Conservation (phyloP, 2,329 filamentous ascomycete species). For the Ceratocystis albifundus region DNA sequence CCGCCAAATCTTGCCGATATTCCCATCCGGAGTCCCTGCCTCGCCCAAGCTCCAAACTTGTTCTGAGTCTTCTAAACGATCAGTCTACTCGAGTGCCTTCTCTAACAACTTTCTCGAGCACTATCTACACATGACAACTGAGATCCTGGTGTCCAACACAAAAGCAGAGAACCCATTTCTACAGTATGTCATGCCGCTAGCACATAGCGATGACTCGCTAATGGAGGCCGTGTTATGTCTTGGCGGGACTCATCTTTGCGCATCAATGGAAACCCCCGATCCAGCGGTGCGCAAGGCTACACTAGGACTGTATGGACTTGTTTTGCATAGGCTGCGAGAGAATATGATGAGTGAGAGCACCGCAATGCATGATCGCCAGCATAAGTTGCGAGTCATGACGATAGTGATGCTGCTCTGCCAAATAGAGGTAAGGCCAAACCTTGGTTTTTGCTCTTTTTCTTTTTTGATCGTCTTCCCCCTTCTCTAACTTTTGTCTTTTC, state of each 20-base stretch:
- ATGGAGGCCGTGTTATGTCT: slow-evolving; percentile 22
- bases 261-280: slow-evolving; percentile 21
- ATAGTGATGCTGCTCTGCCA: slow-evolving; percentile 23
- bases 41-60: slow-evolving; percentile 16
- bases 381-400: slow-evolving; percentile 21
- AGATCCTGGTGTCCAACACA: slow-evolving; percentile 22
- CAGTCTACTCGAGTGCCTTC: slow-evolving; percentile 17
- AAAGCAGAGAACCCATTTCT: slow-evolving; percentile 22
- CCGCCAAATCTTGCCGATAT: not conserved
- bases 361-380: slow-evolving; percentile 15
- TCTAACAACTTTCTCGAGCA: slow-evolving; percentile 22
- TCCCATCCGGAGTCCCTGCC: slow-evolving; percentile 4
- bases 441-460: no score
- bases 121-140: slow-evolving; percentile 22
- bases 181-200: slow-evolving; percentile 22
- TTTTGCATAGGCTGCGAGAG: slow-evolving; percentile 18
- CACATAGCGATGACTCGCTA: slow-evolving; percentile 19
- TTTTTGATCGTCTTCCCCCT: not conserved
- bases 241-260: slow-evolving; percentile 21
- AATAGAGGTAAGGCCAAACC: slow-evolving; percentile 16
- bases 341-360: slow-evolving; percentile 17
- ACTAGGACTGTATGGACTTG: slow-evolving; percentile 18
- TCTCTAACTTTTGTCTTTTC: not conserved
- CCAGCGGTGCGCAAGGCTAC: slow-evolving; percentile 19
- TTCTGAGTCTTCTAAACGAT: slow-evolving; percentile 13